A percentile compares a stretch with the other conserved stretches of the same genome.
Evolutionary conservation across 2,329 filamentous ascomycete species (phyloP).

Genomic region (Fusarium sp.): DNA sequence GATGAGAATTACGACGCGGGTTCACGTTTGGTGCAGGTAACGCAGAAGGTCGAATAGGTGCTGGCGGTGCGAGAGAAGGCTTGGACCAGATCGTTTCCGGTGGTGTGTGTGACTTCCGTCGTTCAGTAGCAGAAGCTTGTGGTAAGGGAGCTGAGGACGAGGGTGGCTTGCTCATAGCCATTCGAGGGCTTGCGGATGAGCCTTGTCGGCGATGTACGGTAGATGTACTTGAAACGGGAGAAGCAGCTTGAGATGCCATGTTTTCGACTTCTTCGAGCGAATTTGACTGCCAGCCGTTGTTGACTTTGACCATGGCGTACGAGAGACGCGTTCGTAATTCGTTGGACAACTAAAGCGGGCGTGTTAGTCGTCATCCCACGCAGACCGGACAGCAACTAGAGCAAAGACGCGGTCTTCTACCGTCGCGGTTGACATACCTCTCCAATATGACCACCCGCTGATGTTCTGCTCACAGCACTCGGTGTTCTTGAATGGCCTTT

Average conservation of each 20-base stretch:
- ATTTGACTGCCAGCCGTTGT: constrained; percentile 86
- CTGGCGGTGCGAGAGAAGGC: constrained; percentile 63
- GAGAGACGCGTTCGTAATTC: constrained; percentile 86
- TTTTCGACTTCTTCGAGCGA: constrained; percentile 82
- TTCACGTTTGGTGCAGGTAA: constrained; percentile 50
- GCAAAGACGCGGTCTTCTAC: background rate
- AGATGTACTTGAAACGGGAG: constrained; percentile 69
- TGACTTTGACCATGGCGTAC: constrained; percentile 94
- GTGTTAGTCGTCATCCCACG: constrained; percentile 30
- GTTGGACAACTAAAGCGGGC: constrained; percentile 70
- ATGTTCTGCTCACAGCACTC: constrained; percentile 72
- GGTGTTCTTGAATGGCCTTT: constrained; percentile 76
- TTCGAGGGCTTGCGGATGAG: constrained; percentile 66
- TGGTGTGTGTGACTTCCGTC: constrained; percentile 52
- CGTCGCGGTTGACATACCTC: constrained; percentile 68
- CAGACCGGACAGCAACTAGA: background rate
- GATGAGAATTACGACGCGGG: constrained; percentile 62
- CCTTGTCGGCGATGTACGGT: constrained; percentile 63
- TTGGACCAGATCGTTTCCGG: constrained; percentile 50
- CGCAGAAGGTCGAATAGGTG: constrained; percentile 63
- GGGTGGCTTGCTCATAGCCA: constrained; percentile 47
- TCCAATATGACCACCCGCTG: constrained; percentile 76
- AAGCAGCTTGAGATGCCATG: constrained; percentile 74
- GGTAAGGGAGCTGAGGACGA: constrained; percentile 48
- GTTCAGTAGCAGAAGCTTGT: constrained; percentile 42